Conservation (phyloP, 345 rosid genomes). For the Geranium brycei region DNA sequence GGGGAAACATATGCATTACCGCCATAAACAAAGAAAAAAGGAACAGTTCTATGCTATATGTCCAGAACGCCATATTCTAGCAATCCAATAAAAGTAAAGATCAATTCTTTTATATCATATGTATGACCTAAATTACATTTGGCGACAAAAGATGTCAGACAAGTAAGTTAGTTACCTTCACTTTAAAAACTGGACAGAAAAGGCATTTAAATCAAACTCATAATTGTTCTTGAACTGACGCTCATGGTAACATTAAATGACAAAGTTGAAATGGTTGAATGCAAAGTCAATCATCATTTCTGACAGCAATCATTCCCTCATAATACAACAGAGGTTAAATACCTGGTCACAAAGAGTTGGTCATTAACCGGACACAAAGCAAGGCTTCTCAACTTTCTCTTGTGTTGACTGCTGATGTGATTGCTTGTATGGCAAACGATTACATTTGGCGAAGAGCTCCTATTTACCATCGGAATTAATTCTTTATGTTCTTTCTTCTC, state of each 20-base stretch:
- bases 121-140: neutral
- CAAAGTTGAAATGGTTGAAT: neutral
- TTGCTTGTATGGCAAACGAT: constrained; percentile 45
- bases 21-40: no score
- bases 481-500: constrained; percentile 69
- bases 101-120: neutral
- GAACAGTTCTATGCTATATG: neutral
- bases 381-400: constrained; percentile 82
- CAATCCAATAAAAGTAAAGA: neutral
- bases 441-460: constrained; percentile 36
- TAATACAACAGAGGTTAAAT: constrained; percentile 1
- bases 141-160: neutral
- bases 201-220: no score
- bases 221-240: neutral
- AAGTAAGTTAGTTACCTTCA: neutral
- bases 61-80: neutral
- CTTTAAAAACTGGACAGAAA: no score
- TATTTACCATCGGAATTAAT: constrained; percentile 50
- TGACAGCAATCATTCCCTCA: neutral
- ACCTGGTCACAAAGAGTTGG: constrained; percentile 81
- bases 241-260: neutral
- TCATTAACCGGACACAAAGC: constrained; percentile 62
- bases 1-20: neutral
- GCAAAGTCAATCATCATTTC: neutral
- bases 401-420: constrained; percentile 77